Percentiles rank a stretch among this genome's conserved stretches.
Evolutionary conservation across 805 yeast genomes (phyloP).

Genomic region (Barnettozyma vustinii): DNA sequence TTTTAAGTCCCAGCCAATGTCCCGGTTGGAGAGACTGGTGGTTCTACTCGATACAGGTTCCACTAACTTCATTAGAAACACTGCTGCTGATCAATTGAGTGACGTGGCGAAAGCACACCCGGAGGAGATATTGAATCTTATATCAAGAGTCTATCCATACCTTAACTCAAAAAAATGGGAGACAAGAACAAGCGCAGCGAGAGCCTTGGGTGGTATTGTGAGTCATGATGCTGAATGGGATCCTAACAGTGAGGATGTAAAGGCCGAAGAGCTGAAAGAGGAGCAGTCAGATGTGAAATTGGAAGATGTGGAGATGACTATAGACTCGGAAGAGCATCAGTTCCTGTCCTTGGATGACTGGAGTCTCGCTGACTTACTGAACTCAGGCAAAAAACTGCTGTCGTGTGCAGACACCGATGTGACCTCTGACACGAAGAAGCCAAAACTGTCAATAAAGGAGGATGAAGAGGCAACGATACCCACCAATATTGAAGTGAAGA

Average conservation of each 20-base stretch:
- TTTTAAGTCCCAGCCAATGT: conserved; percentile 19
- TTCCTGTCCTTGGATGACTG: conserved; percentile 42
- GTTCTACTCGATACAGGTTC: conserved; percentile 83
- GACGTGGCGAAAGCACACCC: conserved; percentile 94
- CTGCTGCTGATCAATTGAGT: conserved; percentile 96
- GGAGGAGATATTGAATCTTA: conserved; percentile 76
- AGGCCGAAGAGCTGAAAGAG: conserved; percentile 18
- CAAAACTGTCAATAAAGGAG: conserved; percentile 36
- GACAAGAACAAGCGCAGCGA: conserved; percentile 89
- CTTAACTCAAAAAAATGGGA: conserved; percentile 87
- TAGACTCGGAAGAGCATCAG: conserved; percentile 30
- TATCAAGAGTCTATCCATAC: conserved; percentile 89
- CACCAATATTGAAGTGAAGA: conserved; percentile 37
- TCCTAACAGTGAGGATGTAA: conserved; percentile 43
- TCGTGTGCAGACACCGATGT: conserved; percentile 25
- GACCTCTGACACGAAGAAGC: conserved; percentile 28
- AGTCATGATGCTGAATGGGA: conserved; percentile 77
- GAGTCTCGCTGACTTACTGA: conserved; percentile 42
- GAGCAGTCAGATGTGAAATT: conserved; percentile 12
- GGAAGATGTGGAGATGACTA: conserved; percentile 22
- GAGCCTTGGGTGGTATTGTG: conserved; percentile 92
- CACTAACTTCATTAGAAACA: conserved; percentile 84
- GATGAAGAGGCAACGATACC: conserved; percentile 41
- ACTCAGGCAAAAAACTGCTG: conserved; percentile 43
- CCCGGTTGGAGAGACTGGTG: conserved; percentile 41